Evolutionary conservation across 2,329 filamentous ascomycete species (phyloP).

Genomic region (Xylaria polymorpha): DNA sequence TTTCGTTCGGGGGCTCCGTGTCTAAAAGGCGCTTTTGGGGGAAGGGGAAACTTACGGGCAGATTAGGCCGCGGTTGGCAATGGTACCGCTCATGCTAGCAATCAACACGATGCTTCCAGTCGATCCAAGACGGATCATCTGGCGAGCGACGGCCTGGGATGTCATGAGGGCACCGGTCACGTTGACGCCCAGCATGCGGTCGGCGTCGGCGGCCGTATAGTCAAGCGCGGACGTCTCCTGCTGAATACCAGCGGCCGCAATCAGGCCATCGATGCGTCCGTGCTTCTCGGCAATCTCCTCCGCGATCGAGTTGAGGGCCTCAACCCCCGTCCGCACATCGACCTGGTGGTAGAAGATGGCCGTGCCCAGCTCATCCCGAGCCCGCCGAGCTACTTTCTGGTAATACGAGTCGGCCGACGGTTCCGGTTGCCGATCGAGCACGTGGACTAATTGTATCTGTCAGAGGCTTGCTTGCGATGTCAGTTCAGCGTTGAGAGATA

Average conservation of each 20-base stretch:
- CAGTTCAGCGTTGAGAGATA: background rate
- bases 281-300: conserved; percentile 75
- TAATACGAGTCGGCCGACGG: conserved; percentile 69
- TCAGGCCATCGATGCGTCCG: conserved; percentile 81
- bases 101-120: conserved; percentile 74
- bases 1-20: background rate
- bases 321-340: conserved; percentile 78
- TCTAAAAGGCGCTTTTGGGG: background rate
- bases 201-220: conserved; percentile 78
- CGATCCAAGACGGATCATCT: conserved; percentile 71
- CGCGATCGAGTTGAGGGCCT: conserved; percentile 73
- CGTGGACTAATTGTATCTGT: conserved; percentile 63
- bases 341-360: conserved; percentile 79
- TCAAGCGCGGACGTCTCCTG: conserved; percentile 86
- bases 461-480: conserved; percentile 15
- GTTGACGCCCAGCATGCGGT: conserved; percentile 86
- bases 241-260: conserved; percentile 78
- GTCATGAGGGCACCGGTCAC: conserved; percentile 88
- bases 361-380: conserved; percentile 72
- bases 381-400: conserved; percentile 70
- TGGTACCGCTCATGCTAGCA: conserved; percentile 75
- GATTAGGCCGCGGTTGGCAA: conserved; percentile 71
- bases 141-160: conserved; percentile 85
- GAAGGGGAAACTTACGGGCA: conserved; percentile 63
- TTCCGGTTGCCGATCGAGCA: conserved; percentile 70